phyloP scores from a whole-genome alignment of 1,139 yeast genomes.

The Nakaseomyces glabratus region DNA sequence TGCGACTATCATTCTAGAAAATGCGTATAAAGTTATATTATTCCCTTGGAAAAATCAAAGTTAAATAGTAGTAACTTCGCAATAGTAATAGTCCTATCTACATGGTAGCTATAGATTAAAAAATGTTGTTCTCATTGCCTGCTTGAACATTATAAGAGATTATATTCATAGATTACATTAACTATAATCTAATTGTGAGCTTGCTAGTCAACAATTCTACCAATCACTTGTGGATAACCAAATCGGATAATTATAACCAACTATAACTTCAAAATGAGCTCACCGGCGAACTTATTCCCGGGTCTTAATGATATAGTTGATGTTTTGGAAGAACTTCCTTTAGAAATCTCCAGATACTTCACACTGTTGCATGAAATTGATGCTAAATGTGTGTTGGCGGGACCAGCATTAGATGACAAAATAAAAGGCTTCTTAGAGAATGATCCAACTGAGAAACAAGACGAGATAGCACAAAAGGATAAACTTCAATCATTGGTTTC shows the following conservation, averaged over 20 bases:
- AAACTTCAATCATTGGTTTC: slow-evolving; percentile 31
- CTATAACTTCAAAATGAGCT: slow-evolving; percentile 15
- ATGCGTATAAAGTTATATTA: no score
- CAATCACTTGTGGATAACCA: slow-evolving; percentile 8
- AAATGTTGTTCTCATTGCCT: no score
- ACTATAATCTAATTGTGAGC: no score
- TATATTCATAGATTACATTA: no score
- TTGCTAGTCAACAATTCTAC: neutral
- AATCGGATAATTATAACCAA: slow-evolving; percentile 4
- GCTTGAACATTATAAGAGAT: no score
- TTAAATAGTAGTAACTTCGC: no score
- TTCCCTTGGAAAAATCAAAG: no score
- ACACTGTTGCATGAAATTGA: slow-evolving; percentile 88
- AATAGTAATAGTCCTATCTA: no score
- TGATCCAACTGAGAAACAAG: slow-evolving; percentile 11
- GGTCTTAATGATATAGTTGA: slow-evolving; percentile 89
- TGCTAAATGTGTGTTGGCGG: slow-evolving; percentile 76
- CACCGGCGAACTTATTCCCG: slow-evolving; percentile 41
- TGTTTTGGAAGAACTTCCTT: slow-evolving; percentile 84
- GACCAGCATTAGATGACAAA: slow-evolving; percentile 55
- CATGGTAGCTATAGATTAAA: no score
- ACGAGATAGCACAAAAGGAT: slow-evolving; percentile 28
- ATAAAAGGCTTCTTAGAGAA: slow-evolving; percentile 45
- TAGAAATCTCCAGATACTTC: slow-evolving; percentile 73
- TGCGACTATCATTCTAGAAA: no score